Evolutionary conservation across 495 filamentous ascomycete genomes (phyloP), one percentile per base, ranked within the genome.

Genomic region (Talaromyces borbonicus): DNA sequence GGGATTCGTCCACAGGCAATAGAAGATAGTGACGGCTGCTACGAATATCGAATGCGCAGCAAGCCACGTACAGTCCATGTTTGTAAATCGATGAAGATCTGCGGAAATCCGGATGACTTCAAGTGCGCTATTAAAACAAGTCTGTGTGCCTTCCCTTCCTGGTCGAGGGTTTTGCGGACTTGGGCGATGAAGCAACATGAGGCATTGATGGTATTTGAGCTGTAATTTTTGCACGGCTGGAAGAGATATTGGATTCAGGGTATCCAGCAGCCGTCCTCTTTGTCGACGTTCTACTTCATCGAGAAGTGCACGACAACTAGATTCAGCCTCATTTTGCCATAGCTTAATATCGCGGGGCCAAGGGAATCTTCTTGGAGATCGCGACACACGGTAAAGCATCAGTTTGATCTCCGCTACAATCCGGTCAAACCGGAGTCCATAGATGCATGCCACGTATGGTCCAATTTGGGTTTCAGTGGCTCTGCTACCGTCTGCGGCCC

Each of bases 351-450:
- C n/a, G 1, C n/a, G 4, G 1, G 39, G 39, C 39, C 39, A 42
- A 11, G 39, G 39, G 23, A 42, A 42, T 15, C 39, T 22, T 1
- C n/a, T 5, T 42, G 39, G 20, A 1, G 39, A 42, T 3, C 22
- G 39, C 1, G 39, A 8, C 11, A 42, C 39, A 1, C 39, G 39
- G 18, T 42, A 42, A 1, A 42, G 9, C 39, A 42, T 42, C 22
- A 42, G 14, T 14, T 42, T 42, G 23, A 42, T 42, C 20, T 42
- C 39, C 9, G 39, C 39, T 8, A 42, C 39, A 27, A 42, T 42
- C 14, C 39, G 20, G 20, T 42, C 39, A 15, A 42, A 42, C 1
- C 39, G 39, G 1, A 42, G 11, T 2, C 4, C 8, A 22, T 12
- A 42, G 22, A 42, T 42, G 22, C 5, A 26, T 1, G 22, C 23